These are phyloP conservation scores for Stenogyne calaminthoides DNA, from an alignment of 305 asterid species.

Conservation along the genomic window DNA sequence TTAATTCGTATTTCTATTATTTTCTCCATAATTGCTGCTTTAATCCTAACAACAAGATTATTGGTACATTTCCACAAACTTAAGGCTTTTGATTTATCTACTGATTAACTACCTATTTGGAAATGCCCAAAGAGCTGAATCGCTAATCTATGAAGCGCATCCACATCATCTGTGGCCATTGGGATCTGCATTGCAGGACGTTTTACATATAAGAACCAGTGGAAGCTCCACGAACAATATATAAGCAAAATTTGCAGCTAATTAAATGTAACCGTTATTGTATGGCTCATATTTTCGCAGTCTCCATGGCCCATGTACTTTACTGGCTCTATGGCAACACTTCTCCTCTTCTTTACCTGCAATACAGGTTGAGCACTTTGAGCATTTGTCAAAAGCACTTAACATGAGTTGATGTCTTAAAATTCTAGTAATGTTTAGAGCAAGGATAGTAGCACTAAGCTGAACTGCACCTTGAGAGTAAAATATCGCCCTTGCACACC, in stretches of 20 bases:
- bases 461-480: conserved; percentile 74
- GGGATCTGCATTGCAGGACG: conserved; percentile 63
- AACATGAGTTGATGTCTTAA: conserved; percentile 6
- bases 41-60: no score
- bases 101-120: conserved; percentile 59
- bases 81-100: no score
- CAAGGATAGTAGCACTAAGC: conserved; percentile 40
- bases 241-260: conserved; percentile 18
- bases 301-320: conserved; percentile 96
- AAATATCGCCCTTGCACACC: conserved; percentile 83
- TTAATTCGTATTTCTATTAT: no score
- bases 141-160: conserved; percentile 81
- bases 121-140: conserved; percentile 79
- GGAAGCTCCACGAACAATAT: neutral
- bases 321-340: conserved; percentile 84
- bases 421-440: conserved; percentile 36
- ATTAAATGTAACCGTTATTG: conserved; percentile 64
- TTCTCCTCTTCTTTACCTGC: conserved; percentile 86
- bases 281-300: conserved; percentile 92
- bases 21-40: no score
- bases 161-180: conserved; percentile 76
- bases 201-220: conserved; percentile 24
- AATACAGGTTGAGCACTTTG: conserved; percentile 15
- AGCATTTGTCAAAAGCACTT: conserved; percentile 21
- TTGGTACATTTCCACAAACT: no score